Evolutionary conservation across 1,284 basidiomycete species (phyloP).

Genomic region (Kwoniella shivajii): DNA sequence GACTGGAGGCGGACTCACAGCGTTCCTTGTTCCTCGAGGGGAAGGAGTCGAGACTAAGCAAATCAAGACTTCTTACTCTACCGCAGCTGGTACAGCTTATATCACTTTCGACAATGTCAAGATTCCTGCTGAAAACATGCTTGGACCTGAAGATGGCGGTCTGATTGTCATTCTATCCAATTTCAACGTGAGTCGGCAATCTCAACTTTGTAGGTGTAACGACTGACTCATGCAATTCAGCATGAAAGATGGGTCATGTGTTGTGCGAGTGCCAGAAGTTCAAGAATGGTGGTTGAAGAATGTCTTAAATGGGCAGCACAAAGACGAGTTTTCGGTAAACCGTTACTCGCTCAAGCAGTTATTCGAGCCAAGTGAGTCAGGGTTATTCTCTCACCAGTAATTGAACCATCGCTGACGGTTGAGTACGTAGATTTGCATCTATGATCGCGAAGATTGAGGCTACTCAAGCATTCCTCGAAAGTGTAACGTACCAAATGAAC

Average conservation of each 20-base stretch:
- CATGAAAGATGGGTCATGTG: conserved; percentile 50
- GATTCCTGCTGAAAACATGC: conserved; percentile 81
- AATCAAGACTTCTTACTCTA: conserved; percentile 82
- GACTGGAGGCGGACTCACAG: conserved; percentile 75
- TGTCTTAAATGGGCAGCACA: conserved; percentile 67
- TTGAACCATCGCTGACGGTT: not conserved
- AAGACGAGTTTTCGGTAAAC: conserved; percentile 82
- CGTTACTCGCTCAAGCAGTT: conserved; percentile 77
- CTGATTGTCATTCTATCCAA: conserved; percentile 69
- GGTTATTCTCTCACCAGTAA: not conserved
- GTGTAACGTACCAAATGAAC: conserved; percentile 86
- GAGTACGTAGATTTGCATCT: conserved; percentile 60
- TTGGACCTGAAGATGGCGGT: conserved; percentile 80
- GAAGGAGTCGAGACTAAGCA: conserved; percentile 79
- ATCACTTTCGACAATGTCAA: conserved; percentile 85
- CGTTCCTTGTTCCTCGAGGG: conserved; percentile 74
- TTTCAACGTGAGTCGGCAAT: conserved; percentile 45
- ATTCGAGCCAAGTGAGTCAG: conserved; percentile 68
- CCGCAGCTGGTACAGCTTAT: conserved; percentile 78
- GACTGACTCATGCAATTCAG: conserved; percentile 2
- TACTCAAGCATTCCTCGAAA: conserved; percentile 85
- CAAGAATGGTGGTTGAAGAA: conserved; percentile 51
- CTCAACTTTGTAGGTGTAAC: not conserved
- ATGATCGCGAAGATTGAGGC: conserved; percentile 85
- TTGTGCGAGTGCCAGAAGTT: conserved; percentile 41